Base-by-base conservation (phyloP, 305 asterid species). In the Solanum chacoense region DNA sequence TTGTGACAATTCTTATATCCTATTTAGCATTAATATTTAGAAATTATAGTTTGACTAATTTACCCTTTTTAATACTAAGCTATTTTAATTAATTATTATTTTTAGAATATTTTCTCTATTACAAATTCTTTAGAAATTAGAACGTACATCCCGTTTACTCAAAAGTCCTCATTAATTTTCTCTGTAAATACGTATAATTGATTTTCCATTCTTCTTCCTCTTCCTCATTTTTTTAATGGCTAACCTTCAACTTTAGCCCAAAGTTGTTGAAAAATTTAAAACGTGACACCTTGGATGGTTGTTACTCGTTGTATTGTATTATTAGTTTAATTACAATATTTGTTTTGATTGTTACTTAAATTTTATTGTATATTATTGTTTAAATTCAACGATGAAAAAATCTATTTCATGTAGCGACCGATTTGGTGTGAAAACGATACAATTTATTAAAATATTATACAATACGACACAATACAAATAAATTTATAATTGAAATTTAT, bases 361-460 rank as follows among this genome's bases (percentile, higher is more conserved):
- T 55, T 7, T 0, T 55, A 18, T 55, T 55, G 1, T 55, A 18
- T 18, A 55, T 55, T 55, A 18, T 55, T 55, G 4, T 55, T 55
- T 55, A 55, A 2, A 7, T 55, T 0, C 5, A 55, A 55, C 0
- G 11, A 18, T 0, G 1, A 18, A 55, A 55, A 3, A 0, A 55
- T 0, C 1, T 0, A 20, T 55, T 55, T 55, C 67, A 55, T 55
- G 0, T 55, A 18, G 2, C 11, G 11, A 55, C 20, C 1, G 0
- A 55, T 55, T 55, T 55, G 24, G 2, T 20, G 2, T 55, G 67
- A 55, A 0, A 55, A 55, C 0, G 1, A 55, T 55, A 55, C 2
- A 55, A 2, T 0, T 0, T 13, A 45, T 13, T 0, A 42, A 13
- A 42, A 45, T 45, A 5, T 1, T 11, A 45, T 50, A 55, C 2